These are phyloP conservation scores for Cytospora piceicola DNA, from an alignment of 2,329 filamentous ascomycete genomes.

Conservation along the genomic window DNA sequence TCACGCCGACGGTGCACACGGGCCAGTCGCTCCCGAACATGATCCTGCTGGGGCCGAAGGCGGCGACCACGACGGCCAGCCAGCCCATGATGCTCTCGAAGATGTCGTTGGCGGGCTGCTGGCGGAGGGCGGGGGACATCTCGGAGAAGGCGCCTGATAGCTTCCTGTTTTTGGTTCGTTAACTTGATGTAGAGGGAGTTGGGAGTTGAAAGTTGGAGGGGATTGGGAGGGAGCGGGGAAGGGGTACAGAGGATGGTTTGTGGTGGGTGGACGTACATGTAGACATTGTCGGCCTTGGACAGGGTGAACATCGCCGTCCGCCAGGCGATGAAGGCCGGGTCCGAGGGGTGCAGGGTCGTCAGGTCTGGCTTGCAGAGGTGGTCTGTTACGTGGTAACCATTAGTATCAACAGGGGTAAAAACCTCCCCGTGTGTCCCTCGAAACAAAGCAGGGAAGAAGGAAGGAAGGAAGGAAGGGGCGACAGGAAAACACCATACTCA, in stretches of 20 bases:
- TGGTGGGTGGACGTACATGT: conserved; percentile 77
- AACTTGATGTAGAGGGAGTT: not conserved
- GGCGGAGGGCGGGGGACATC: conserved; percentile 62
- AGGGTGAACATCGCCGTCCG: conserved; percentile 69
- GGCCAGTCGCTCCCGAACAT: conserved; percentile 98
- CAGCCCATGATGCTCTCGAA: conserved; percentile 70
- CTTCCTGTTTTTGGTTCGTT: conserved; percentile 6
- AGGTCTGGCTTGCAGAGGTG: conserved; percentile 90
- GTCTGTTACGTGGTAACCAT: conserved; percentile 53
- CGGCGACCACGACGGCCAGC: conserved; percentile 71
- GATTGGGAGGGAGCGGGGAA: not conserved
- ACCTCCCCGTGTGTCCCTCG: not conserved
- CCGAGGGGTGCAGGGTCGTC: conserved; percentile 60
- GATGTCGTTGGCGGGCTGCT: conserved; percentile 56
- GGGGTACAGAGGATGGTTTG: not conserved
- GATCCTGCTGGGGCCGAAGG: conserved; percentile 72
- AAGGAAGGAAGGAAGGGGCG: not conserved
- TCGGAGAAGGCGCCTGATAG: conserved; percentile 73
- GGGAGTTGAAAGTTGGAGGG: not conserved
- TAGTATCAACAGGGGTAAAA: conserved; percentile 14
- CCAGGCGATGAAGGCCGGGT: conserved; percentile 70
- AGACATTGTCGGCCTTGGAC: conserved; percentile 66
- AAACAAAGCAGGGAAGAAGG: not conserved
- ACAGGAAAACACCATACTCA: conserved; percentile 57
- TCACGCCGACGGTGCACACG: conserved; percentile 69